phyloP scores from a whole-genome alignment of 1,284 basidiomycete species.

The Cutaneotrichosporon sp. region DNA sequence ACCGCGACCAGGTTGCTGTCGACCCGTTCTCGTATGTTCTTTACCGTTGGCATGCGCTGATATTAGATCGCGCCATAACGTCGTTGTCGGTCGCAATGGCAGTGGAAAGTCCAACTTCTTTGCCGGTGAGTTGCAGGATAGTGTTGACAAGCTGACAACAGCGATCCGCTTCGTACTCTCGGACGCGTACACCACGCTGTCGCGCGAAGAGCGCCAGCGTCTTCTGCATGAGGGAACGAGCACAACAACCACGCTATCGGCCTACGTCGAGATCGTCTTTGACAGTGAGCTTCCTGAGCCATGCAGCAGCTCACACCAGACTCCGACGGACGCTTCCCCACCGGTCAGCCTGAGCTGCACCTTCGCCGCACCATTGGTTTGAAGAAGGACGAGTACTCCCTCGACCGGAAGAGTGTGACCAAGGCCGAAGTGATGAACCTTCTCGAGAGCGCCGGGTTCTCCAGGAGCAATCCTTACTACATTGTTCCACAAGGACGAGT shows the following conservation, averaged over 20 bases:
- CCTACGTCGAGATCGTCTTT: slow-evolving; percentile 84
- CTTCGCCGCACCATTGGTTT: slow-evolving; percentile 89
- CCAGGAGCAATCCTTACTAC: slow-evolving; percentile 95
- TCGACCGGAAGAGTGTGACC: slow-evolving; percentile 85
- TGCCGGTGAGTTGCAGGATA: slow-evolving; percentile 56
- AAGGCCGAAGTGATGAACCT: slow-evolving; percentile 98
- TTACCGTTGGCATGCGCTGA: slow-evolving; percentile 25
- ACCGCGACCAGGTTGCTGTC: slow-evolving; percentile 56
- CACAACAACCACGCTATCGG: slow-evolving; percentile 81
- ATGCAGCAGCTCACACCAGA: slow-evolving; percentile 26
- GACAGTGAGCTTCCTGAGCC: slow-evolving; percentile 55
- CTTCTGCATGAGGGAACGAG: slow-evolving; percentile 90
- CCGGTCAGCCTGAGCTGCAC: slow-evolving; percentile 75
- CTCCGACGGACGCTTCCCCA: slow-evolving; percentile 79
- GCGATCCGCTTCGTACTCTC: slow-evolving; percentile 96
- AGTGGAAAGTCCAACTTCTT: slow-evolving; percentile 98
- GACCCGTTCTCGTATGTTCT: slow-evolving; percentile 2
- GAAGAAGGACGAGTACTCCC: slow-evolving; percentile 97
- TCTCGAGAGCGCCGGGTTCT: slow-evolving; percentile 92
- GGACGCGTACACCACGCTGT: slow-evolving; percentile 95
- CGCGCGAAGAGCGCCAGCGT: slow-evolving; percentile 84
- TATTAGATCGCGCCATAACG: slow-evolving; percentile 75
- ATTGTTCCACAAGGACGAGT: slow-evolving; percentile 97
- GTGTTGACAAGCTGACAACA: slow-evolving; percentile 33
- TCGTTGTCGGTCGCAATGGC: slow-evolving; percentile 91